phyloP scores from a whole-genome alignment of 257 asterid genomes.

The Salvia splendens region DNA sequence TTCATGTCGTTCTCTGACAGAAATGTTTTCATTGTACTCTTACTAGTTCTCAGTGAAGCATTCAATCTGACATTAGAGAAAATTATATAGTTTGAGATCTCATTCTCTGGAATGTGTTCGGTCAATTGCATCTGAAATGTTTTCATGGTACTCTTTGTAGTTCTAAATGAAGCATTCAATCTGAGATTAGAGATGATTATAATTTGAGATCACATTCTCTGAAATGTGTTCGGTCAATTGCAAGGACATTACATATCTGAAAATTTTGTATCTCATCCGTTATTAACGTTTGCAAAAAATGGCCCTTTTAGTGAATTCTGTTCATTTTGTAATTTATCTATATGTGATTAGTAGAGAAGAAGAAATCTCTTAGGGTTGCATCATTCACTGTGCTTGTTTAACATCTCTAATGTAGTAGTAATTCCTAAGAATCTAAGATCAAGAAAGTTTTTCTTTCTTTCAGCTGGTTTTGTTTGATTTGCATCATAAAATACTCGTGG shows the following conservation, averaged over 20 bases:
- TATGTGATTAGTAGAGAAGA: background rate
- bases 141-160: background rate
- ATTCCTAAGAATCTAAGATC: constrained; percentile 1
- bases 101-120: background rate
- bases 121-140: background rate
- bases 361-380: background rate
- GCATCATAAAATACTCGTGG: constrained; percentile 9
- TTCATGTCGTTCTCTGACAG: background rate
- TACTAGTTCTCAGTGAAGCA: background rate
- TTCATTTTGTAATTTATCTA: background rate
- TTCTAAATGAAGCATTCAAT: background rate
- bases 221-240: background rate
- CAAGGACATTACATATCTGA: background rate
- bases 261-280: background rate
- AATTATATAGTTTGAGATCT: background rate
- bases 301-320: background rate
- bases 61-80: background rate
- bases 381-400: background rate
- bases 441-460: background rate
- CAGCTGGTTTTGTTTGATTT: constrained; percentile 1
- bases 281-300: background rate
- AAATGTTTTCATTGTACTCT: constrained; percentile 2
- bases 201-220: background rate
- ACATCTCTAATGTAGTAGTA: background rate
- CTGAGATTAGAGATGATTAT: background rate